phyloP scores from a whole-genome alignment of 1,284 basidiomycete species.

The Ustilago loliicola region DNA sequence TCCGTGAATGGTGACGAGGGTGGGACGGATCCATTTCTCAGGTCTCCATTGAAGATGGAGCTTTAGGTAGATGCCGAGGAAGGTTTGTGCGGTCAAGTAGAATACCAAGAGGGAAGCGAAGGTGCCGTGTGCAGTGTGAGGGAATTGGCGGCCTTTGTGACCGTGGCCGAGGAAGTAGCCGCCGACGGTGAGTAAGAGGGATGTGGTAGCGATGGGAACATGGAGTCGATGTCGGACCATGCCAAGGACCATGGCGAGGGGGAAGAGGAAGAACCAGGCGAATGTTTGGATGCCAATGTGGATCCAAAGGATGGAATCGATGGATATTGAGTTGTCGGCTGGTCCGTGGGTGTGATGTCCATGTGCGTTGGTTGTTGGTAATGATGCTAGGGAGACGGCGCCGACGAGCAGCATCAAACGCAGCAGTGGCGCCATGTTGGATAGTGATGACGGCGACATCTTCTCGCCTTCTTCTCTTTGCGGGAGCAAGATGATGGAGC shows the following conservation, averaged over 20 bases:
- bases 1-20: conserved; percentile 81
- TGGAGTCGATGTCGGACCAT: conserved; percentile 66
- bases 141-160: conserved; percentile 65
- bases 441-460: not conserved
- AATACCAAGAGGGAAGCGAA: conserved; percentile 61
- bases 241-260: conserved; percentile 68
- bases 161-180: conserved; percentile 66
- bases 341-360: conserved; percentile 56
- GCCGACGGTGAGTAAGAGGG: conserved; percentile 56
- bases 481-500: not conserved
- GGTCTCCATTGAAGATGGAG: conserved; percentile 80
- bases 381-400: conserved; percentile 7
- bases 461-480: not conserved
- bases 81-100: conserved; percentile 74
- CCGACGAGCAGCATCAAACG: conserved; percentile 14
- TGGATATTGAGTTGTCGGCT: conserved; percentile 58
- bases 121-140: conserved; percentile 66
- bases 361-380: conserved; percentile 45
- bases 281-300: conserved; percentile 63
- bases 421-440: not conserved
- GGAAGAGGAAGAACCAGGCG: conserved; percentile 65
- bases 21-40: conserved; percentile 81
- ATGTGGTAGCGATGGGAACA: conserved; percentile 60
- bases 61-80: conserved; percentile 89
- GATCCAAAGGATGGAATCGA: conserved; percentile 66